Evolutionary conservation across 2,329 filamentous ascomycete genomes (phyloP), one percentile per base, ranked within the genome.

Genomic region (Xylariales sp.): DNA sequence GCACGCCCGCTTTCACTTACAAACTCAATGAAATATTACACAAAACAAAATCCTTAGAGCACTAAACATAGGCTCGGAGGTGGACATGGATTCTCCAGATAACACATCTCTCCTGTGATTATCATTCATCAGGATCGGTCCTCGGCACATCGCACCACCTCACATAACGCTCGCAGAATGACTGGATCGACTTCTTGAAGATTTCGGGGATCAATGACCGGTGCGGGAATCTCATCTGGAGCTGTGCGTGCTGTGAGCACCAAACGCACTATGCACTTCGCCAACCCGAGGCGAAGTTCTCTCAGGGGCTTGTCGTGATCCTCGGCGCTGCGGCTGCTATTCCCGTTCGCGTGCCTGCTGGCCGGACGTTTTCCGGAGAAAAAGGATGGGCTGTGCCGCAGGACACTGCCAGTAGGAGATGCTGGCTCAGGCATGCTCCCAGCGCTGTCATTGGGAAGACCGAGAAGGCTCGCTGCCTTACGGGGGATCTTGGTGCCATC

Each of bases 391-490:
- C 33, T 47, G 33, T 31, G 48, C 36, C 40, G 43, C 25, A 41
- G 48, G 37, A 31, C 44, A 29, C 33, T 40, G 35, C 48, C 31
- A 17, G 42, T 39, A 20, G 48, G 45, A 21, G 37, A 43, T 34
- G 37, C 35, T 44, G 37, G 40, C 40, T 34, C 42, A 44, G 36
- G 45, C 44, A 19, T 30, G 35, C 13, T 40, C 39, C 18, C 21
- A 16, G 35, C 33, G 11, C 37, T 36, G 16, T 49, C 44, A 4
- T 50, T 45, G 4, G 60, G 56, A 13, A 78, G 60, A 2, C 74
- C 74, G 1, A 78, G 65, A 1, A 78, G 51, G 5, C 59, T 65
- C 1, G 71, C 71, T 1, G 74, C 74, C 52, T 78, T 78, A 28
- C 39, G 46, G 5, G 57, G 53, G 21, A 57, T 54, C 24, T 47